A percentile compares a stretch with the other conserved stretches of the same genome.
Conservation (phyloP, 1,284 basidiomycete genomes). For the Fomitopsis pinicola region DNA sequence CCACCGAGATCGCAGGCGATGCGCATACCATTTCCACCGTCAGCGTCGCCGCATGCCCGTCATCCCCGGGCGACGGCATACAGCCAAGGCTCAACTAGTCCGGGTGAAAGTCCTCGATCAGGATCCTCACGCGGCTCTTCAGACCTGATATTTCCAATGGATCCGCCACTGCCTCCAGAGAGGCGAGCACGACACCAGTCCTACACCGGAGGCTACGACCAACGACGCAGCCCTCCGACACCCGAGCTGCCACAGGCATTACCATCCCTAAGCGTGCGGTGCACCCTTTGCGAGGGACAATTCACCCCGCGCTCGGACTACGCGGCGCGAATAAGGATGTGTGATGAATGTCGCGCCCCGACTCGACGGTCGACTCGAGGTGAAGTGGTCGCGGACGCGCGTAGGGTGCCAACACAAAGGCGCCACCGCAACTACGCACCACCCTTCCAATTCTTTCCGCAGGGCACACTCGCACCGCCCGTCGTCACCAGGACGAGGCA, state of each 20-base stretch:
- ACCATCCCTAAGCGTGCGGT: not conserved
- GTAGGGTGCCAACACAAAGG: not conserved
- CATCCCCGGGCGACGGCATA: not conserved
- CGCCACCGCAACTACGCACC: not conserved
- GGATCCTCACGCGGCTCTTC: not conserved
- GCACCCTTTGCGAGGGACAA: not conserved
- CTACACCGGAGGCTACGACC: not conserved
- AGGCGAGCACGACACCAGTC: not conserved
- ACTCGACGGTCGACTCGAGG: not conserved
- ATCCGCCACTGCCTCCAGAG: not conserved
- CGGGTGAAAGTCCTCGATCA: not conserved
- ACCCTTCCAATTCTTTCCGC: not conserved
- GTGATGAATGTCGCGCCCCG: not conserved
- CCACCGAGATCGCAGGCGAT: not conserved
- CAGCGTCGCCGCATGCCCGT: not conserved
- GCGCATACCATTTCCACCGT: not conserved
- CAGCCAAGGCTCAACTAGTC: not conserved
- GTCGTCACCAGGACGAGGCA: not conserved
- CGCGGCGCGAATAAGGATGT: not conserved
- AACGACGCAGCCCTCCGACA: not conserved
- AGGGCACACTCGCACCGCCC: not conserved
- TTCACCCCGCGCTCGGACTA: not conserved
- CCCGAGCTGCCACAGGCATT: not conserved
- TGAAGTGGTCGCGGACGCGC: not conserved
- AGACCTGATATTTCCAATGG: conserved; percentile 16